Evolutionary conservation across 2,329 filamentous ascomycete genomes (phyloP).

Genomic region (Sporothrix mexicana): DNA sequence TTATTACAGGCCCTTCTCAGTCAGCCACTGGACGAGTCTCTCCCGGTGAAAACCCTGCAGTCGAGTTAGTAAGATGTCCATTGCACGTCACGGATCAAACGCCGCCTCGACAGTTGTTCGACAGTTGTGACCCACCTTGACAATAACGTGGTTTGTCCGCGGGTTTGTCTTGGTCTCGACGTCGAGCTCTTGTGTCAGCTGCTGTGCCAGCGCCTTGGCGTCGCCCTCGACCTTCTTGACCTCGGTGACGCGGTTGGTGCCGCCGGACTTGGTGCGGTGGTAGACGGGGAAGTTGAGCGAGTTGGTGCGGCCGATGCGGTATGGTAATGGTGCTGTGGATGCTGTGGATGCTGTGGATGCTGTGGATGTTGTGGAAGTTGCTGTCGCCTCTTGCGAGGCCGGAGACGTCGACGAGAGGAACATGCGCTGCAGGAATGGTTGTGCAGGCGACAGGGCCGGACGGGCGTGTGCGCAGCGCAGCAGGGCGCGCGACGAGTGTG

Average conservation of each 20-base stretch:
- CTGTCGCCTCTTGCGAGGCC: background rate
- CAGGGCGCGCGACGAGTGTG: background rate
- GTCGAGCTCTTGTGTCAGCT: constrained; percentile 65
- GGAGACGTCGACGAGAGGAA: constrained; percentile 12
- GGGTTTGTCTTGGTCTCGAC: constrained; percentile 61
- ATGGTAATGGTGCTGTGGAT: constrained; percentile 47
- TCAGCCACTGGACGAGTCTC: constrained; percentile 36
- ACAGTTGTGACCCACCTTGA: constrained; percentile 61
- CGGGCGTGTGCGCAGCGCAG: constrained; percentile 22
- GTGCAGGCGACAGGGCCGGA: background rate
- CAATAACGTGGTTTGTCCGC: constrained; percentile 73
- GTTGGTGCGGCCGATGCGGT: constrained; percentile 73
- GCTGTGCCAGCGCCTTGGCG: constrained; percentile 63
- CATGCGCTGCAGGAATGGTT: constrained; percentile 22
- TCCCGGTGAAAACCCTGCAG: constrained; percentile 35
- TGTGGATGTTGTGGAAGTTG: constrained; percentile 23
- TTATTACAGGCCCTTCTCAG: constrained; percentile 36
- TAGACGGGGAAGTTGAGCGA: constrained; percentile 80
- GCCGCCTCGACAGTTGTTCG: background rate
- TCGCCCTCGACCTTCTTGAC: constrained; percentile 84
- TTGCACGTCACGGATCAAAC: background rate
- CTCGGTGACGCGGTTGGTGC: constrained; percentile 74
- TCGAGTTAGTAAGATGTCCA: background rate
- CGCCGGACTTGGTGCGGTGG: constrained; percentile 72
- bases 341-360: constrained; percentile 5